A percentile compares a stretch with the other conserved stretches of the same genome.
Conservation (phyloP, 257 asterid genomes). For the Rubia yunnanensis region DNA sequence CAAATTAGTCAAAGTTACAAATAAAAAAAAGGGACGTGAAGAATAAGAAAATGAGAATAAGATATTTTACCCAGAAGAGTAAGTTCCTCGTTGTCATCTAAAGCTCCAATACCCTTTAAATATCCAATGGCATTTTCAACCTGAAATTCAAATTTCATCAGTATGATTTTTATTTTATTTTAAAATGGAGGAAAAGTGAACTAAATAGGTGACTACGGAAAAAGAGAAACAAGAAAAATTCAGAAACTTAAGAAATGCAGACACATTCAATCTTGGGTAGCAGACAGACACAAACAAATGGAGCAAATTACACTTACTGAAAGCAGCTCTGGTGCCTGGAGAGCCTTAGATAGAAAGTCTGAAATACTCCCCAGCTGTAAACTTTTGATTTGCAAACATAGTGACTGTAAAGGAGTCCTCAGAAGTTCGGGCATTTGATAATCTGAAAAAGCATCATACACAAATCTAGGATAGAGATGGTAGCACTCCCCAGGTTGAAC, state of each 20-base stretch:
- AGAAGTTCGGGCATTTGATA: constrained; percentile 95
- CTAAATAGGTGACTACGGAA: background rate
- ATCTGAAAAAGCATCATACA: constrained; percentile 78
- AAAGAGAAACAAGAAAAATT: background rate
- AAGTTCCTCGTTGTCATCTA: constrained; percentile 76
- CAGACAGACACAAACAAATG: background rate
- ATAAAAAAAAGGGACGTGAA: constrained; percentile 12
- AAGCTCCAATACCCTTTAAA: constrained; percentile 82
- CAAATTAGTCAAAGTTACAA: constrained; percentile 2
- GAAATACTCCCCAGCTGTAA: constrained; percentile 85
- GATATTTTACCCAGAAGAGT: constrained; percentile 56
- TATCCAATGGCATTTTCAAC: constrained; percentile 84
- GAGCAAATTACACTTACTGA: constrained; percentile 42
- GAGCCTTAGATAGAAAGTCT: constrained; percentile 77
- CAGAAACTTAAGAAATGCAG: background rate
- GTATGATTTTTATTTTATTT: too few relatives aligned
- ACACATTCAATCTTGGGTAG: background rate
- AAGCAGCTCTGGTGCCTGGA: constrained; percentile 82
- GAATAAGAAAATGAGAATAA: background rate
- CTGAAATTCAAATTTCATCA: constrained; percentile 36
- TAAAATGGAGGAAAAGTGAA: background rate
- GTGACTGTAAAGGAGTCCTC: constrained; percentile 93
- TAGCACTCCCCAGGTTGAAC: constrained; percentile 97
- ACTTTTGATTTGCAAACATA: constrained; percentile 91
- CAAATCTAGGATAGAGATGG: constrained; percentile 89